A percentile compares a stretch with the other conserved stretches of the same genome.
Conservation (phyloP, 2,329 filamentous ascomycete genomes). For the Hypoxylon rubiginosum region DNA sequence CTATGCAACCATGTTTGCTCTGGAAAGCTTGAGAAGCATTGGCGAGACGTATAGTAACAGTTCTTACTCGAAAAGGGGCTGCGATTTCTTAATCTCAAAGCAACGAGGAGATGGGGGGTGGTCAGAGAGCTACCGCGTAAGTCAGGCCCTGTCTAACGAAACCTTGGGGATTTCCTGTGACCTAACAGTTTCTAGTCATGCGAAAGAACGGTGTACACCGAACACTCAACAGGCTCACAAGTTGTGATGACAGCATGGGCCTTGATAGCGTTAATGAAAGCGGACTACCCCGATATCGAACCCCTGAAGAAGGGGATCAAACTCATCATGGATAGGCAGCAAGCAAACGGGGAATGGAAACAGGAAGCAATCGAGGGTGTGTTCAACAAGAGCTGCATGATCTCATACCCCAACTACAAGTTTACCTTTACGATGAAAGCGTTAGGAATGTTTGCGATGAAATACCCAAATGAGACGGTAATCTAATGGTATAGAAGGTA, state of each 20-base stretch:
- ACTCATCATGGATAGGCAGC: constrained; percentile 88
- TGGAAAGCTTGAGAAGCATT: constrained; percentile 85
- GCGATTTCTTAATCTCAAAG: constrained; percentile 86
- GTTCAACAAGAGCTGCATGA: constrained; percentile 99
- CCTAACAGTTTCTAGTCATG: constrained; percentile 68
- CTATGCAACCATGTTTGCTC: constrained; percentile 95
- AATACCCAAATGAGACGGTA: constrained; percentile 75
- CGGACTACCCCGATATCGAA: constrained; percentile 80
- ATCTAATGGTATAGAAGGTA: constrained; percentile 39
- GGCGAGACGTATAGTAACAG: constrained; percentile 87
- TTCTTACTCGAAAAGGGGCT: constrained; percentile 77
- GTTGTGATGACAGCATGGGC: constrained; percentile 98
- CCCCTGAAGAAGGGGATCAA: constrained; percentile 80
- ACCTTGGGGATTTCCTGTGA: neutral
- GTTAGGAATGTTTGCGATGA: constrained; percentile 85
- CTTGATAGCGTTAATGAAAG: constrained; percentile 83
- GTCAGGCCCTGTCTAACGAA: constrained; percentile 32
- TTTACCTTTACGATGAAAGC: constrained; percentile 96
- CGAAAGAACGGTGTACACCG: constrained; percentile 79
- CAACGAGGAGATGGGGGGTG: constrained; percentile 93
- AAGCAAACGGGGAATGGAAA: constrained; percentile 90
- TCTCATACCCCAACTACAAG: constrained; percentile 99
- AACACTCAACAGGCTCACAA: constrained; percentile 82
- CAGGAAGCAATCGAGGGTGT: constrained; percentile 98
- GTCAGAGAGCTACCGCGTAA: constrained; percentile 90